Evolutionary conservation across 441 rosid genomes (phyloP).

Genomic region (Breynia disticha): DNA sequence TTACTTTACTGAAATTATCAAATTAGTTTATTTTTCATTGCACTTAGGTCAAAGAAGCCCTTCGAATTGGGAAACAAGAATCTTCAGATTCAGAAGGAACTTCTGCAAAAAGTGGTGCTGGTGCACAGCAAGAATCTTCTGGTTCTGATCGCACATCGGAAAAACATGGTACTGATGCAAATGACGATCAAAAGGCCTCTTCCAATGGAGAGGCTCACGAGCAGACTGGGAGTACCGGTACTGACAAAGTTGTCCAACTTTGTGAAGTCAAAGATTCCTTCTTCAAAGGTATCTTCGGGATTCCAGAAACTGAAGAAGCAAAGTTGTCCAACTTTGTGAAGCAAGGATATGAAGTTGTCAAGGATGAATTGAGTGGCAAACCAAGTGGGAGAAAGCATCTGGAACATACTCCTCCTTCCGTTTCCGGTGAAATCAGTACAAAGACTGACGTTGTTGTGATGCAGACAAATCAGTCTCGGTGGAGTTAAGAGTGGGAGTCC

Average conservation of each 20-base stretch:
- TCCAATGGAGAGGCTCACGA: conserved; percentile 37
- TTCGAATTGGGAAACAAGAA: conserved; percentile 47
- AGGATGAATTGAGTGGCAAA: conserved; percentile 68
- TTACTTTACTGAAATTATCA: not conserved
- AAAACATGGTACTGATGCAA: conserved; percentile 20
- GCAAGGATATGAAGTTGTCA: conserved; percentile 80
- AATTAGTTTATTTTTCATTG: not conserved
- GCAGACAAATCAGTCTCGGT: conserved; percentile 54
- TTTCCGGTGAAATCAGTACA: conserved; percentile 62
- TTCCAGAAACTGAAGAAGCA: conserved; percentile 52
- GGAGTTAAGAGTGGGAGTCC: conserved; percentile 71
- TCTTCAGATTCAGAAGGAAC: conserved; percentile 29
- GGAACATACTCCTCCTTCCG: conserved; percentile 57
- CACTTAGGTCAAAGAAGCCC: conserved; percentile 66
- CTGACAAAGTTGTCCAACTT: conserved; percentile 44
- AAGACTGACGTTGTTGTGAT: conserved; percentile 65
- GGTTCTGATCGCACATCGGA: conserved; percentile 30
- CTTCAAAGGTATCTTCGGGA: conserved; percentile 52
- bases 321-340: conserved; percentile 63
- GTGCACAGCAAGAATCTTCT: conserved; percentile 31
- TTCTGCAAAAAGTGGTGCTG: conserved; percentile 25
- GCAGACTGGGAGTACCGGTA: conserved; percentile 32
- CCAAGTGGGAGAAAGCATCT: conserved; percentile 69
- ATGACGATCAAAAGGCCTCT: conserved; percentile 32
- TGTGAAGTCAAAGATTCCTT: conserved; percentile 56